Conservation (phyloP, 225 moss, liverwort and hornwort genomes). For the Thuidium tamariscinum region DNA sequence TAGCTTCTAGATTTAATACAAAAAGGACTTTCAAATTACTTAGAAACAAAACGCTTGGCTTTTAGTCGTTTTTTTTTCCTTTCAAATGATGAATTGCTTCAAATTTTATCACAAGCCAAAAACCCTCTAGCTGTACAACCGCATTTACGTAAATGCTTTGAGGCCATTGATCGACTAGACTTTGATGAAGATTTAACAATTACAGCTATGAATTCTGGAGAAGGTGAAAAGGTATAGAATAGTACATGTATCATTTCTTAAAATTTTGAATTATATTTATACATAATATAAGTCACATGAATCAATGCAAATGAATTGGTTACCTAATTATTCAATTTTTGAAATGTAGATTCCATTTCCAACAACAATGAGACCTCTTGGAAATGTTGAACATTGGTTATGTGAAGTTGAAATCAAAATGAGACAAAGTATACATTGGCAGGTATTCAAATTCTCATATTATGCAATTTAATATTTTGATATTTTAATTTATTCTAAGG, state of each 20-base stretch:
- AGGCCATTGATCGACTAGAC: constrained; percentile 70
- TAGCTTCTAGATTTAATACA: constrained; percentile 77
- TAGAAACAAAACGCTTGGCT: constrained; percentile 79
- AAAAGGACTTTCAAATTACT: constrained; percentile 76
- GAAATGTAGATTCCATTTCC: constrained; percentile 55
- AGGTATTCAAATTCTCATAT: constrained; percentile 10
- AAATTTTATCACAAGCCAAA: constrained; percentile 89
- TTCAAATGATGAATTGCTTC: constrained; percentile 80
- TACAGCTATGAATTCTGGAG: constrained; percentile 67
- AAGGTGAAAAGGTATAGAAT: constrained; percentile 79
- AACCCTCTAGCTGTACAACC: constrained; percentile 85
- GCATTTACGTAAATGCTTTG: constrained; percentile 85
- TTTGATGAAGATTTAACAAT: constrained; percentile 81
- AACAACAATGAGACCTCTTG: constrained; percentile 65
- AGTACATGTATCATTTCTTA: too few species aligned
- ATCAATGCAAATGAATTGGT: neutral
- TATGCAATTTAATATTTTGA: neutral
- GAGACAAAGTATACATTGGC: constrained; percentile 66
- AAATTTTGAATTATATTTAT: too few species aligned
- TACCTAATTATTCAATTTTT: too few species aligned
- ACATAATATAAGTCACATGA: too few species aligned
- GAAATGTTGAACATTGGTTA: constrained; percentile 83
- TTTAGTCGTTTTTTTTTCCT: constrained; percentile 88
- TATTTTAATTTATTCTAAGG: neutral
- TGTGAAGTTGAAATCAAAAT: constrained; percentile 71